These are phyloP conservation scores for Ophiostoma ulmi DNA, from an alignment of 2,329 filamentous ascomycete genomes.

Conservation along the genomic window DNA sequence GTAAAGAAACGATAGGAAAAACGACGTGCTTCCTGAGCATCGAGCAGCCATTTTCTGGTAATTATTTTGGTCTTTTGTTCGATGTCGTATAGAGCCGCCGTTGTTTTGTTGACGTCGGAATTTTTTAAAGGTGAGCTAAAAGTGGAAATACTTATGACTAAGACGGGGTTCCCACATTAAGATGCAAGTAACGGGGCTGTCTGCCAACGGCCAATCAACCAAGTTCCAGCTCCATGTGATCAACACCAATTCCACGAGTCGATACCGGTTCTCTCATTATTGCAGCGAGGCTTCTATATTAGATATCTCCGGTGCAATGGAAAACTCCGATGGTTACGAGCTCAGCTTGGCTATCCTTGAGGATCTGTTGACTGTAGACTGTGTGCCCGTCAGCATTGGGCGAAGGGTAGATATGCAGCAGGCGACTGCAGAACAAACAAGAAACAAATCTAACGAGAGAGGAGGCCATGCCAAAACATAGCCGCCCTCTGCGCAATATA, in stretches of 20 bases:
- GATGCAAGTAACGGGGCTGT: constrained; percentile 22
- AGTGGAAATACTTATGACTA: constrained; percentile 2
- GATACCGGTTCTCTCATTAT: neutral
- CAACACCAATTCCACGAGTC: neutral
- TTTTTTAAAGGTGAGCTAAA: constrained; percentile 16
- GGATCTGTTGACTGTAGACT: neutral
- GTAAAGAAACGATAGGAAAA: constrained; percentile 48
- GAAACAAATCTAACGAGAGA: neutral
- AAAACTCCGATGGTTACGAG: neutral
- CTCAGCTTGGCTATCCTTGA: neutral
- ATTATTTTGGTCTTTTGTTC: neutral
- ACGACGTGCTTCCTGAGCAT: constrained; percentile 36
- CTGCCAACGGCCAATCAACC: neutral
- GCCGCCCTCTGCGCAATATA: constrained; percentile 7
- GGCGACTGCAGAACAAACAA: neutral
- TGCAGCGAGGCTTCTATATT: neutral
- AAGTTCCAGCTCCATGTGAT: neutral
- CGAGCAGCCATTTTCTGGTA: constrained; percentile 39
- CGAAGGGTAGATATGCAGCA: neutral
- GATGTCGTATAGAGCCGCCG: constrained; percentile 12
- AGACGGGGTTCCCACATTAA: neutral
- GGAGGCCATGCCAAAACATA: neutral
- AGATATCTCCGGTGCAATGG: neutral
- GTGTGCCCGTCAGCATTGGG: neutral
- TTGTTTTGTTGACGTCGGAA: constrained; percentile 14